These are phyloP conservation scores for Thozetella sp. DNA, from an alignment of 495 filamentous ascomycete species.

Conservation along the genomic window DNA sequence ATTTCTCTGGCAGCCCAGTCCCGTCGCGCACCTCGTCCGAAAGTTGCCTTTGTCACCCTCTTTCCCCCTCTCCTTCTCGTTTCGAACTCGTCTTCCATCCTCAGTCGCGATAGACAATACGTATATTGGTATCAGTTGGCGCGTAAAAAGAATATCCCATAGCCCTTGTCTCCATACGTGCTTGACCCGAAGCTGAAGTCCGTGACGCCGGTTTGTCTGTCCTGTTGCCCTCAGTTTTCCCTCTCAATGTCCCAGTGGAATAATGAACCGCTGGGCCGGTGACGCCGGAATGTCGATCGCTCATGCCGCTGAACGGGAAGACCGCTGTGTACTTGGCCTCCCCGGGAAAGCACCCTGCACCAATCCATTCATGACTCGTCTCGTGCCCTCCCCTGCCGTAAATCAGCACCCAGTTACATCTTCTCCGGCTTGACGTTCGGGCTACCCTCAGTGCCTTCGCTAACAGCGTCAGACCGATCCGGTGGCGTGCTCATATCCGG, in stretches of 20 bases:
- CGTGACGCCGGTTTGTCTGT: not conserved
- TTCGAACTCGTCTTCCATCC: not conserved
- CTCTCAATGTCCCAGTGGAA: slow-evolving; percentile 1
- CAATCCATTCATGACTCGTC: no score
- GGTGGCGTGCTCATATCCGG: not conserved
- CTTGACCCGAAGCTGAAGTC: slow-evolving; percentile 1
- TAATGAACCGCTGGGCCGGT: not conserved
- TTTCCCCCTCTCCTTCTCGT: not conserved
- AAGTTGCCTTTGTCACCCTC: not conserved
- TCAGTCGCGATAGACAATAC: slow-evolving; percentile 1
- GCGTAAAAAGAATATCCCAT: not conserved
- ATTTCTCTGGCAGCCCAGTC: no score
- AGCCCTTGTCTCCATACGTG: not conserved
- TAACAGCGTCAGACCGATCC: slow-evolving; percentile 3
- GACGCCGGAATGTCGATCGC: not conserved
- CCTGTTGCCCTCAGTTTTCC: not conserved
- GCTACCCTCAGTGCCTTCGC: slow-evolving; percentile 8
- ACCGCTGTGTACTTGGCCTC: not conserved
- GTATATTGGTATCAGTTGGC: not conserved
- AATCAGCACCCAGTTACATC: no score
- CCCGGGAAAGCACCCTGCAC: not conserved
- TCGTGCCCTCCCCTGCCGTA: not conserved
- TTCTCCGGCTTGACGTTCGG: slow-evolving; percentile 6
- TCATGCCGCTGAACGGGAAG: not conserved
- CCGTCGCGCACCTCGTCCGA: not conserved